phyloP scores from a whole-genome alignment of 352 stramenopile species.

The Pythium aristosporum region DNA sequence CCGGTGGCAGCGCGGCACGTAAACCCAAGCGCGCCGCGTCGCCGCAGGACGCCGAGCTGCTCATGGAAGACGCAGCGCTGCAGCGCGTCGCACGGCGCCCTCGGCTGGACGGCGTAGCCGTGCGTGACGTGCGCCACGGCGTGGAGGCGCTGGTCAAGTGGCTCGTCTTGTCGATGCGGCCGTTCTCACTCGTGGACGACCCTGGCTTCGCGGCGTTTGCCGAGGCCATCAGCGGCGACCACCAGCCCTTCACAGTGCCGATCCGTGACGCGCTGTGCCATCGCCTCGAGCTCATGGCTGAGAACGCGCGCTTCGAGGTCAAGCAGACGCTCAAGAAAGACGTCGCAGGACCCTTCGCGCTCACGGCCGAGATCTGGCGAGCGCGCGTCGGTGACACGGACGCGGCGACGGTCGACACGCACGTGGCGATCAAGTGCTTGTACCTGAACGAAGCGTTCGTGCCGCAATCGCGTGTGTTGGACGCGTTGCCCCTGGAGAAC shows the following conservation, averaged over 20 bases:
- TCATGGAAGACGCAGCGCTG: conserved; percentile 4
- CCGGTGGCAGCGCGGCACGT: background rate
- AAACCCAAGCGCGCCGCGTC: conserved; percentile 20
- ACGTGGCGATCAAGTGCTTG: conserved; percentile 21
- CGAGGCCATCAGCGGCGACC: conserved; percentile 20
- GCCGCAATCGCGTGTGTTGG: conserved; percentile 27
- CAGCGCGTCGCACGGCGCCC: conserved; percentile 9
- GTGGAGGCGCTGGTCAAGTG: conserved; percentile 40
- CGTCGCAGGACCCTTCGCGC: conserved; percentile 22
- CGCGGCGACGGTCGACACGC: background rate
- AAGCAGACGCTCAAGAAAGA: conserved; percentile 40
- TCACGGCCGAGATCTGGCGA: conserved; percentile 34
- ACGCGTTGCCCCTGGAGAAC: conserved; percentile 25
- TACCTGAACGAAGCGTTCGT: conserved; percentile 36
- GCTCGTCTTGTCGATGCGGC: conserved; percentile 36
- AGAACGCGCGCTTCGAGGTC: conserved; percentile 39
- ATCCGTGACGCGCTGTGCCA: conserved; percentile 32
- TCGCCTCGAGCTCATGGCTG: conserved; percentile 35
- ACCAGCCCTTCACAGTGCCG: conserved; percentile 25
- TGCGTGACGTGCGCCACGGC: conserved; percentile 31
- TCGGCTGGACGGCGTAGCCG: conserved; percentile 12
- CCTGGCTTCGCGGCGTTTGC: conserved; percentile 33
- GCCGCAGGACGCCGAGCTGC: conserved; percentile 10
- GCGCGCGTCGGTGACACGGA: background rate
- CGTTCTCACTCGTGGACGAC: conserved; percentile 37